phyloP scores from a whole-genome alignment of 352 stramenopile genomes.

The Pythium rishiriense region DNA sequence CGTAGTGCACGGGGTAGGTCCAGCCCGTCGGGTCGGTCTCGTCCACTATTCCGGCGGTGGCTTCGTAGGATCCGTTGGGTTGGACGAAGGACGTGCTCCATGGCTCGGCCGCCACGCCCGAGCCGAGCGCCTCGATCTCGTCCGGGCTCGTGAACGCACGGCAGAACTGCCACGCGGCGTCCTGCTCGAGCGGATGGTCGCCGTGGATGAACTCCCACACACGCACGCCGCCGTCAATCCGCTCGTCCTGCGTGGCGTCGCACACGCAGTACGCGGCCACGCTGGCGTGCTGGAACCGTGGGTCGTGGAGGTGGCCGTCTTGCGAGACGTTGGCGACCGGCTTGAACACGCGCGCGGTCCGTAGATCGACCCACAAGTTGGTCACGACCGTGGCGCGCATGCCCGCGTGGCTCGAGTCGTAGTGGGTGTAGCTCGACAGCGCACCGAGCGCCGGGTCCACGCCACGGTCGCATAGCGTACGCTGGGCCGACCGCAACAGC shows the following conservation, averaged over 20 bases:
- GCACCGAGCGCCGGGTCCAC: constrained; percentile 16
- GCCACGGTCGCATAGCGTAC: neutral
- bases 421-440: constrained; percentile 12
- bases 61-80: neutral
- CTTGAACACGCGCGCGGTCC: constrained; percentile 21
- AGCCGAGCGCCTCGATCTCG: neutral
- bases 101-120: neutral
- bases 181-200: neutral
- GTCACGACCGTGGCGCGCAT: constrained; percentile 36
- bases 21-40: neutral
- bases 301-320: constrained; percentile 39
- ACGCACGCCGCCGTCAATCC: neutral
- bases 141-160: neutral
- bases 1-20: constrained; percentile 8
- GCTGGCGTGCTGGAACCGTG: constrained; percentile 23
- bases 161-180: constrained; percentile 7
- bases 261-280: constrained; percentile 23
- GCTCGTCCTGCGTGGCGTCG: neutral
- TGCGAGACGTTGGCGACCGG: constrained; percentile 32
- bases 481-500: neutral
- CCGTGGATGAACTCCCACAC: constrained; percentile 12
- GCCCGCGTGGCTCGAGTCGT: constrained; percentile 14
- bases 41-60: neutral
- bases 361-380: constrained; percentile 57
- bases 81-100: constrained; percentile 1